These are phyloP conservation scores for Neurospora africana DNA, from an alignment of 495 filamentous ascomycete species.

Conservation along the genomic window DNA sequence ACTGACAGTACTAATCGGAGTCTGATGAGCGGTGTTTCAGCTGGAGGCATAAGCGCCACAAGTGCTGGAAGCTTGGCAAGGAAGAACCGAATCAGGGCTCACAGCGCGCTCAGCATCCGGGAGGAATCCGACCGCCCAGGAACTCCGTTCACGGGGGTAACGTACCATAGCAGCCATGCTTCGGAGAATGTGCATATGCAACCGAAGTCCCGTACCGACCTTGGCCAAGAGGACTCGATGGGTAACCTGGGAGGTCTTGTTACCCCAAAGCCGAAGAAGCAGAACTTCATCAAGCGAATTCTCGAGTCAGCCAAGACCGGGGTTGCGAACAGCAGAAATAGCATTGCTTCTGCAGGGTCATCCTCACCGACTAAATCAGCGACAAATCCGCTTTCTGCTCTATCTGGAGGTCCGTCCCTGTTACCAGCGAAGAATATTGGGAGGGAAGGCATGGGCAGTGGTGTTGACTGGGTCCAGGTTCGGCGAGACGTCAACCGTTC, in stretches of 20 bases:
- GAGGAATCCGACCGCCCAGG: constrained; percentile 50
- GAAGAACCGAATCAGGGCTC: constrained; percentile 44
- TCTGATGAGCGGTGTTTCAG: constrained; percentile 87
- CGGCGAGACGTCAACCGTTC: constrained; percentile 90
- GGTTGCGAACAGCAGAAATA: constrained; percentile 79
- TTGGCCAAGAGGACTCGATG: constrained; percentile 35
- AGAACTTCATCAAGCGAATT: constrained; percentile 93
- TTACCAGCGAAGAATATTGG: constrained; percentile 42
- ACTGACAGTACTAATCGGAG: constrained; percentile 73
- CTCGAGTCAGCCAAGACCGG: constrained; percentile 90
- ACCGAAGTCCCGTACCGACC: constrained; percentile 36
- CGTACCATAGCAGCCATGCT: constrained; percentile 78
- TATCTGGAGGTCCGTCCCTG: constrained; percentile 16
- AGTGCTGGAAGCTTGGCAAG: constrained; percentile 88
- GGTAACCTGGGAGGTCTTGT: constrained; percentile 57
- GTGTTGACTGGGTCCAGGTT: constrained; percentile 90
- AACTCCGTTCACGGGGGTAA: constrained; percentile 64
- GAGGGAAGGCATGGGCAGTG: constrained; percentile 52
- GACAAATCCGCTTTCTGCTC: neutral
- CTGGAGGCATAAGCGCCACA: constrained; percentile 84
- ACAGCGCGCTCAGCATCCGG: constrained; percentile 43
- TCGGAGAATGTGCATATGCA: constrained; percentile 37
- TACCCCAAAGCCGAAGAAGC: constrained; percentile 83
- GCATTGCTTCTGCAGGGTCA: constrained; percentile 56
- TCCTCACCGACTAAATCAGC: constrained; percentile 1